Evolutionary conservation across 768 basidiomycete genomes (phyloP), one percentile per base, ranked within the genome.

Genomic region (Lactifluus pinguis): DNA sequence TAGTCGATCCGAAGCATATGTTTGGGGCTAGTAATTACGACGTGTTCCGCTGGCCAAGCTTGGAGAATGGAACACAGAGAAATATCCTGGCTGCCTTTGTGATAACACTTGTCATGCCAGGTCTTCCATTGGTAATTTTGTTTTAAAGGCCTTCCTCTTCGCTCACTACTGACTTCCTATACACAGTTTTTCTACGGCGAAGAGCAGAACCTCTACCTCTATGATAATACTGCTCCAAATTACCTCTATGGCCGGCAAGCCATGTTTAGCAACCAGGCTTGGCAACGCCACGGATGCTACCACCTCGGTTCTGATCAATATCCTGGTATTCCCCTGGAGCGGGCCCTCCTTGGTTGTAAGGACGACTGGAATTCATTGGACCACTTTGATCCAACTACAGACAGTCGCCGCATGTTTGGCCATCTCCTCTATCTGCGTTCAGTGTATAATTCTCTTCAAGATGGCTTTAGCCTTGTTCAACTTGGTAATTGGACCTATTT

Each of bases 201-300:
- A 70, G 94, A 97, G 69, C 94, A 97, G 69, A 83, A 84, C 59
- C 84, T 97, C 70, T 97, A 95, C 69, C 66, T 91, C 2, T 92
- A 79, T 62, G 94, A 97, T 68, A 90, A 88, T 53, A 83, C 83
- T 17, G 93, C 94, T 1, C 76, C 83, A 68, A 97, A 97, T 73
- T 95, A 97, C 76, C 84, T 97, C 55, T 93, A 87, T 67, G 89
- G 93, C 45, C 94, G 94, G 76, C 94, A 97, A 75, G 83, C 92
- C 15, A 97, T 97, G 94, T 79, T 86, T 53, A 79, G 81, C 61
- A 89, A 79, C 71, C 82, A 75, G 54, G 93, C 93, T 4, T 97
- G 94, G 94, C 87, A 92, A 69, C 83, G 88, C 39, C 94, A 97
- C 69, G 93, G 93, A 5, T 97, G 94, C 72, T 97, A 97, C 71